Evolutionary conservation across 108 stramenopile genomes (phyloP).

Genomic region (Skeletonema potamos): DNA sequence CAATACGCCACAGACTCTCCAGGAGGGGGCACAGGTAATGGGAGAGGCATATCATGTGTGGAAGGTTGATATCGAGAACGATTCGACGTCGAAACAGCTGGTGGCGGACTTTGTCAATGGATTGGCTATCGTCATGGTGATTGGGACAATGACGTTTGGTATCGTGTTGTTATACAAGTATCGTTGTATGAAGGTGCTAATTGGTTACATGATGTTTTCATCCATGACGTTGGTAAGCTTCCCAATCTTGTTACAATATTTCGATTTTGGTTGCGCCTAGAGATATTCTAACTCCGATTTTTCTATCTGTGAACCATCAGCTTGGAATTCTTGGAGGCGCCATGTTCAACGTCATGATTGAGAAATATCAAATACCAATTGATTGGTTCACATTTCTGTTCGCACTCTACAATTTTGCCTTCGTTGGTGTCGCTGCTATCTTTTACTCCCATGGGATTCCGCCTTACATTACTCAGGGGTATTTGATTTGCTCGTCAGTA

Average conservation of each 20-base stretch:
- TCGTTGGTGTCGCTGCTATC: conserved; percentile 90
- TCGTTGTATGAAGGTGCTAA: conserved; percentile 85
- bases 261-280: too few relatives aligned
- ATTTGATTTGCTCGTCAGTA: conserved; percentile 88
- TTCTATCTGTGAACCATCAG: too few relatives aligned
- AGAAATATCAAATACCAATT: conserved; percentile 85
- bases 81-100: conserved; percentile 58
- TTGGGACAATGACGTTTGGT: conserved; percentile 88
- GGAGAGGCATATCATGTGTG: conserved; percentile 71
- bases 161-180: conserved; percentile 92
- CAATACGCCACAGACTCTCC: conserved; percentile 67
- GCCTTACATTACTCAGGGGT: conserved; percentile 83
- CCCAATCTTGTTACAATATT: too few relatives aligned
- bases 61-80: conserved; percentile 50
- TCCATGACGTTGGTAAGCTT: conserved; percentile 67
- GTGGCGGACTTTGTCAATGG: conserved; percentile 89
- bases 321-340: conserved; percentile 84
- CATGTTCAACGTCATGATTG: conserved; percentile 68
- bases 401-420: conserved; percentile 88
- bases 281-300: too few relatives aligned
- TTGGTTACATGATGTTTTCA: conserved; percentile 87
- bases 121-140: conserved; percentile 86
- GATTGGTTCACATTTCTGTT: conserved; percentile 85
- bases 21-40: conserved; percentile 60
- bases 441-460: conserved; percentile 93